Conservation (phyloP, 169 alveolate genomes). For the Plasmodium vivax region DNA sequence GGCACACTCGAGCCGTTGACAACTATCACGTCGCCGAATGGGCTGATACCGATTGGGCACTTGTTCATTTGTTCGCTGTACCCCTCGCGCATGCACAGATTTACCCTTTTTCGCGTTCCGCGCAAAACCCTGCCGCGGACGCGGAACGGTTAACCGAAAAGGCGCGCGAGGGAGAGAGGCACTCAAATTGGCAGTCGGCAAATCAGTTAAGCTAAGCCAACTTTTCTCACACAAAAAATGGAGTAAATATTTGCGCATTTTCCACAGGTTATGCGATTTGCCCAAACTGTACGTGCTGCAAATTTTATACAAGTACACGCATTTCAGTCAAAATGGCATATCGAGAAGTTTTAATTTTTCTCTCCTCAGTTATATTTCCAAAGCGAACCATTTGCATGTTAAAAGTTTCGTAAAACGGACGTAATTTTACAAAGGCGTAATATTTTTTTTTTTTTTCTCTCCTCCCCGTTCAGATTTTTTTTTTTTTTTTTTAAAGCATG, state of each 20-base stretch:
- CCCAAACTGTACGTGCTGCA: background rate
- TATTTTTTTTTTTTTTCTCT: background rate
- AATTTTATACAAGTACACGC: background rate
- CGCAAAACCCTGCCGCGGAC: background rate
- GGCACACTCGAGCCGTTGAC: background rate
- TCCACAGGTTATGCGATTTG: background rate
- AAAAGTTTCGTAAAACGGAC: background rate
- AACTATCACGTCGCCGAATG: background rate
- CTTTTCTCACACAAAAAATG: background rate
- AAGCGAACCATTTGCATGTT: background rate
- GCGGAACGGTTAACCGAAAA: background rate
- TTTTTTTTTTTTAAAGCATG: conserved; percentile 3
- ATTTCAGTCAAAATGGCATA: background rate
- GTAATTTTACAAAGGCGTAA: background rate
- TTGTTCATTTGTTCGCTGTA: background rate
- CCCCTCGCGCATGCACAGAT: background rate
- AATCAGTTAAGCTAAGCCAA: background rate
- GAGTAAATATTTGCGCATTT: background rate
- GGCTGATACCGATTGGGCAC: background rate
- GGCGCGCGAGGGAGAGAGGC: background rate
- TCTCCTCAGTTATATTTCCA: background rate
- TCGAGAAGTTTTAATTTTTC: background rate
- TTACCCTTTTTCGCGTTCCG: background rate
- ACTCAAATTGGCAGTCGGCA: background rate
- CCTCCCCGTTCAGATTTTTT: background rate